Conservation (phyloP, 23 red algal genomes). For the Gracilaria vermiculophylla region DNA sequence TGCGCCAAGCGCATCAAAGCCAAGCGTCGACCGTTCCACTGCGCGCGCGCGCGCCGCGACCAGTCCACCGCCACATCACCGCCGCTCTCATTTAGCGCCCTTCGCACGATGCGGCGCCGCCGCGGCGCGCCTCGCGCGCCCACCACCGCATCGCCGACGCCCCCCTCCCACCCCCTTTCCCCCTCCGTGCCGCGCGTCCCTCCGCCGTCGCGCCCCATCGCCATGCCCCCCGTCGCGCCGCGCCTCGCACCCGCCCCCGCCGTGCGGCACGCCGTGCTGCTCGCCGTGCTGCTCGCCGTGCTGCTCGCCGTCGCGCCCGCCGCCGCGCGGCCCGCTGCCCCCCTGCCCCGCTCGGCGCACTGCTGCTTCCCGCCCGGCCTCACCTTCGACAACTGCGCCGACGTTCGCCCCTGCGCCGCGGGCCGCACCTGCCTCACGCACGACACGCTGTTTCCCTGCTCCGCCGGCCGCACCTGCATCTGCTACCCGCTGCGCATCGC, state of each 20-base stretch:
- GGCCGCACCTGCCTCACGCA: background rate
- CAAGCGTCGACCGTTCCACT: too few relatives aligned
- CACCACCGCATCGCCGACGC: too few relatives aligned
- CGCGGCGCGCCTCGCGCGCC: too few relatives aligned
- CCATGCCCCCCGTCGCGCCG: background rate
- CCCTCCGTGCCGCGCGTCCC: background rate
- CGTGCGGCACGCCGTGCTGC: background rate
- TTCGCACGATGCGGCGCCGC: too few relatives aligned
- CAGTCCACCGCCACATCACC: too few relatives aligned
- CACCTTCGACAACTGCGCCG: background rate
- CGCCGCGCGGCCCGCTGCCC: background rate
- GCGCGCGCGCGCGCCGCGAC: too few relatives aligned
- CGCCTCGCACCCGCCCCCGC: too few relatives aligned
- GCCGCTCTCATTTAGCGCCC: too few relatives aligned
- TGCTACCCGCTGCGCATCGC: background rate
- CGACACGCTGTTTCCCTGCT: background rate
- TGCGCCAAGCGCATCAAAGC: too few relatives aligned
- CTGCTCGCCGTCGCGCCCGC: background rate
- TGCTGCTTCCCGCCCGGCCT: conserved; percentile 10
- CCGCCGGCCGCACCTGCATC: background rate
- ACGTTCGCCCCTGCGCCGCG: background rate
- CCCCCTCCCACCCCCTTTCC: too few relatives aligned
- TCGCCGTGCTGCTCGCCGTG: background rate
- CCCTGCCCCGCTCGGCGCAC: background rate
- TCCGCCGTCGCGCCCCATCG: background rate